Conservation (phyloP, 1,284 basidiomycete genomes). For the Phlebopus sp. region DNA sequence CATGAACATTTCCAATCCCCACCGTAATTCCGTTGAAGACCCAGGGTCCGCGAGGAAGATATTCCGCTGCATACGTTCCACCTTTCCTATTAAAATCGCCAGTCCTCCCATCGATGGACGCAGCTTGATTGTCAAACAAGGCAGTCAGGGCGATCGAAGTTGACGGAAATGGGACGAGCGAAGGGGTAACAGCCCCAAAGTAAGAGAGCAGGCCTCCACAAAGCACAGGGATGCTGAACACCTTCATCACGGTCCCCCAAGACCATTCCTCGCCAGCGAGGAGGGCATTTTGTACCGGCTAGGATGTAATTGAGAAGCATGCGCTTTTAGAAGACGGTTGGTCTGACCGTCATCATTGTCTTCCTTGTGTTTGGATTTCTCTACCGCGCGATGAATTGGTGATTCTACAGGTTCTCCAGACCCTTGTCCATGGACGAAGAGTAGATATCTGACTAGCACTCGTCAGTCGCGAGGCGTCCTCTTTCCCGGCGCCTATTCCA, state of each 20-base stretch:
- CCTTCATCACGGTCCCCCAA: constrained; percentile 8
- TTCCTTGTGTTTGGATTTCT: background rate
- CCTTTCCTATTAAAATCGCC: constrained; percentile 39
- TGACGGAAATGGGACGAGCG: constrained; percentile 28
- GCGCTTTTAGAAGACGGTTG: background rate
- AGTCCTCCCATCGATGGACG: constrained; percentile 36
- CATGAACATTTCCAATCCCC: background rate
- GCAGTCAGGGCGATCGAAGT: constrained; percentile 22
- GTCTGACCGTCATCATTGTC: constrained; percentile 15
- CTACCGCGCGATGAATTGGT: too few species aligned
- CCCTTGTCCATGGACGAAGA: too few species aligned
- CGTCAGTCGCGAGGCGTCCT: too few species aligned
- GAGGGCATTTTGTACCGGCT: constrained; percentile 15
- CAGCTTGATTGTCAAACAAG: constrained; percentile 41
- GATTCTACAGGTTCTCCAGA: too few species aligned
- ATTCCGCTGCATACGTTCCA: constrained; percentile 37
- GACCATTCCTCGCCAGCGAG: constrained; percentile 8
- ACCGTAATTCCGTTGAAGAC: constrained; percentile 37
- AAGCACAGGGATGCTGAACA: constrained; percentile 19
- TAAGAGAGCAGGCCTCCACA: constrained; percentile 14
- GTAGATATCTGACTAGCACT: too few species aligned
- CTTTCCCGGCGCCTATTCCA: too few species aligned
- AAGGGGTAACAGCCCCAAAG: constrained; percentile 10
- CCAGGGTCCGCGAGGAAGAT: constrained; percentile 36
- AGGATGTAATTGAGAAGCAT: constrained; percentile 7